phyloP scores from a whole-genome alignment of 2,329 filamentous ascomycete species.

The Microdochium trichocladiopsis region DNA sequence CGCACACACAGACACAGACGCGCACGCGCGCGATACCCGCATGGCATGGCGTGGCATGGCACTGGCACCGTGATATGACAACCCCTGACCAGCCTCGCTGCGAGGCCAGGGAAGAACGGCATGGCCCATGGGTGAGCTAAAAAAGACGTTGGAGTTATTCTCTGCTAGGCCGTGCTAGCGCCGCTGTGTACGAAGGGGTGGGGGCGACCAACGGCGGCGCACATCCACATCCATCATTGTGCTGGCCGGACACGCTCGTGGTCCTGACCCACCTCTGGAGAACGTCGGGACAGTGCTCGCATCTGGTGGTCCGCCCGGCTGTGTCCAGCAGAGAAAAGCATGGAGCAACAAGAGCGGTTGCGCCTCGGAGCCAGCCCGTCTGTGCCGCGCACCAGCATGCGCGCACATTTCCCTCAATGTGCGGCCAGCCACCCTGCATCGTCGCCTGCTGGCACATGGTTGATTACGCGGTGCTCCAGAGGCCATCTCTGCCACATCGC shows the following conservation, averaged over 20 bases:
- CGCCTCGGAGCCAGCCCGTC: background rate
- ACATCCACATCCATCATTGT: too few relatives aligned
- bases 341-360: background rate
- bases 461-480: too few relatives aligned
- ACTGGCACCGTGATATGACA: background rate
- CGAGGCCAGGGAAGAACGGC: background rate
- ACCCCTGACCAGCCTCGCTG: background rate
- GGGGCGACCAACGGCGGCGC: background rate
- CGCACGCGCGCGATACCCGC: too few relatives aligned
- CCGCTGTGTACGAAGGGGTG: background rate
- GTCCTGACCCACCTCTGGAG: background rate
- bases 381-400: background rate
- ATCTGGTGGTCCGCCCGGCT: too few relatives aligned
- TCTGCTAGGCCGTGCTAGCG: background rate
- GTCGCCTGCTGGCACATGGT: background rate
- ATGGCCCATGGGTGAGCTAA: background rate
- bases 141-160: slow-evolving; percentile 1
- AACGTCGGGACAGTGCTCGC: background rate
- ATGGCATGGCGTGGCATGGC: background rate
- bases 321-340: too few relatives aligned
- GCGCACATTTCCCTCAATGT: background rate
- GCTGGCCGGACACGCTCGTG: background rate
- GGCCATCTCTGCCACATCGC: too few relatives aligned
- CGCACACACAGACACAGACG: too few relatives aligned
- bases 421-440: background rate